Base-by-base conservation (phyloP, 225 moss, liverwort and hornwort genomes). In the Antitrichia curtipendula region DNA sequence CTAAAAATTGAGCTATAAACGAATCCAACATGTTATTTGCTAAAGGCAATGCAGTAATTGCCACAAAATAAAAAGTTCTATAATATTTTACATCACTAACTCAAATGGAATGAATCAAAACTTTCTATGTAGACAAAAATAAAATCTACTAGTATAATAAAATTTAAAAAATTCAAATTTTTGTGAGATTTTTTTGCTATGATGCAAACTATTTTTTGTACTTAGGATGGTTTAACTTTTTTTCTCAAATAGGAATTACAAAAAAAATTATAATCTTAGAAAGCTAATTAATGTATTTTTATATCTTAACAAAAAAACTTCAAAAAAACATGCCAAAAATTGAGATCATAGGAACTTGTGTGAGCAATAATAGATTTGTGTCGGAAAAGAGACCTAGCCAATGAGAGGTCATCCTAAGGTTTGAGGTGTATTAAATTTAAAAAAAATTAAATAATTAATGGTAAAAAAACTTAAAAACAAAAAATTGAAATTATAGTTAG, bases 281-380 rank as follows among this genome's bases (percentile, higher is more conserved):
- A 40, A 40, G 4, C 7, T 38, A 12, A 13, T 23, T 38, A 7
- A 13, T 23, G 1, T 13, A 0, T 23, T 40, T 38, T 24, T 40
- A 1, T 41, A 70, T 9, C 3, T 72, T 28, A 2, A 16, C 8
- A 43, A 71, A 43, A 71, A 43, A 3, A n/a, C 1, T 15, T 71
- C 2, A 16, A 27, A 27, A 23, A 5, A 41, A 7, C 14, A 23
- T 7, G 24, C 21, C 5, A 28, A 71, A 41, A 71, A 9, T 43
- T 45, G 3, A 45, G 3, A 16, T 10, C 0, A 28, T 43, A 43
- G 3, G 2, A 9, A 43, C 9, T 16, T 3, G 0, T 2, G 0
- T 10, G 0, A 73, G 1, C 0, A 73, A 6, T 47, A 47, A 17
- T 7, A 29, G 4, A 1, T 73, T 45, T 45, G 6, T 9, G 0